Percentiles rank a stretch among this genome's conserved stretches.
phyloP scores from a whole-genome alignment of 139 green algal genomes.

The Chlorella sp. region DNA sequence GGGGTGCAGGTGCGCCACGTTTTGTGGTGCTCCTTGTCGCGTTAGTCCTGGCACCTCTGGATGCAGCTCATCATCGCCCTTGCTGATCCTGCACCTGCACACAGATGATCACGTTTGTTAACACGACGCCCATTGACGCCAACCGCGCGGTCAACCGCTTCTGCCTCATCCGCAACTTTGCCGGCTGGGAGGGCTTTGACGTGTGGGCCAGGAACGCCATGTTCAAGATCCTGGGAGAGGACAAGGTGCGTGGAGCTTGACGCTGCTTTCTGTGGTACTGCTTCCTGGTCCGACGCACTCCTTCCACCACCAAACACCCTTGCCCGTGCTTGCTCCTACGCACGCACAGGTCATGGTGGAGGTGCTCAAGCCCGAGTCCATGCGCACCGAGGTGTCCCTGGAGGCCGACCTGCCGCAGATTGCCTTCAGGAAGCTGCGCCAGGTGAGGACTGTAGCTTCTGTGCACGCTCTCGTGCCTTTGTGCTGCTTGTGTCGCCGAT shows the following conservation, averaged over 20 bases:
- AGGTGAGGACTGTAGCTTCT: slow-evolving; percentile 21
- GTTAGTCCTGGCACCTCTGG: too few species aligned
- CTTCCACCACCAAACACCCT: too few species aligned
- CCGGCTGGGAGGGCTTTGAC: slow-evolving; percentile 49
- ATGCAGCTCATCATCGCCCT: too few species aligned
- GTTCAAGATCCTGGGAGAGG: slow-evolving; percentile 73
- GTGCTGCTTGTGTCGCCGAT: neutral
- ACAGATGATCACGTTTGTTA: slow-evolving; percentile 74
- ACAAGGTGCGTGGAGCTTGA: slow-evolving; percentile 71
- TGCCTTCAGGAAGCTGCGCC: slow-evolving; percentile 64
- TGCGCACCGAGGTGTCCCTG: slow-evolving; percentile 44
- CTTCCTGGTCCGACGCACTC: too few species aligned
- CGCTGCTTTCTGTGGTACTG: too few species aligned
- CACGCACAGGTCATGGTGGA: slow-evolving; percentile 62
- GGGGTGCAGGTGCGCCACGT: slow-evolving; percentile 23
- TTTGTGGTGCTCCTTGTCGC: too few species aligned
- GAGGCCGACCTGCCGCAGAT: slow-evolving; percentile 58
- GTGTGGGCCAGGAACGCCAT: slow-evolving; percentile 57
- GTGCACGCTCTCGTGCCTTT: neutral
- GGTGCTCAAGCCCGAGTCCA: slow-evolving; percentile 53
- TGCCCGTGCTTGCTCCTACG: too few species aligned
- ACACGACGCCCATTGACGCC: slow-evolving; percentile 68
- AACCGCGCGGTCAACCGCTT: slow-evolving; percentile 70
- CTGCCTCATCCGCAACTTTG: slow-evolving; percentile 68
- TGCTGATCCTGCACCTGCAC: neutral